Percentiles rank a stretch among this genome's conserved stretches.
These are phyloP conservation scores for Mortierella sp. DNA, from an alignment of 371 early-diverging fungal species.

Conservation along the genomic window DNA sequence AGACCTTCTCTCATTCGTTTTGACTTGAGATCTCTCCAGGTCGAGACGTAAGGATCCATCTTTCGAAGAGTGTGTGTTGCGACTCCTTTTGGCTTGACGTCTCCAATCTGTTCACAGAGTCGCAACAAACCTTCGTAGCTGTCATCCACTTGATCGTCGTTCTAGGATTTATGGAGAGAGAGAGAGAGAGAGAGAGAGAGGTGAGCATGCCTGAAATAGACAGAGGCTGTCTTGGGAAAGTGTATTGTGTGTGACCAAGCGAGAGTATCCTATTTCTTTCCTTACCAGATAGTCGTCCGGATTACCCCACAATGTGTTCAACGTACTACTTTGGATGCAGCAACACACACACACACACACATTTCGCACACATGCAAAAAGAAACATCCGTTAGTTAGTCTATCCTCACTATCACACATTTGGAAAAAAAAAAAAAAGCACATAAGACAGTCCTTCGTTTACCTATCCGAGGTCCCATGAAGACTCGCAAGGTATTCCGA, in stretches of 20 bases:
- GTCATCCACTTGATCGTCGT: slow-evolving; percentile 34
- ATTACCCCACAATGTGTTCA: slow-evolving; percentile 23
- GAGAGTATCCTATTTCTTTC: not conserved
- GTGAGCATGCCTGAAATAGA: not conserved
- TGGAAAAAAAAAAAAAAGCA: no score
- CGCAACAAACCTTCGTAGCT: slow-evolving; percentile 33
- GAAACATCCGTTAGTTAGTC: no score
- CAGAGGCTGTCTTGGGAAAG: not conserved
- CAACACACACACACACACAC: no score
- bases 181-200: not conserved
- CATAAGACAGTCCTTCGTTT: no score
- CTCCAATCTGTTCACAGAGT: slow-evolving; percentile 26
- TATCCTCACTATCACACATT: no score
- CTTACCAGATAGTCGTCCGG: slow-evolving; percentile 32
- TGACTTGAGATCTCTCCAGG: slow-evolving; percentile 5
- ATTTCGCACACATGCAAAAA: no score
- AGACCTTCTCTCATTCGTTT: no score
- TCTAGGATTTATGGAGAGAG: not conserved
- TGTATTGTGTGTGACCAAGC: not conserved
- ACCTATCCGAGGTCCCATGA: no score
- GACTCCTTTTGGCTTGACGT: slow-evolving; percentile 19
- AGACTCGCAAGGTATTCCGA: no score
- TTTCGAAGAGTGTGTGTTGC: not conserved
- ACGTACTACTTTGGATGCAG: not conserved
- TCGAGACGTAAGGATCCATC: slow-evolving; percentile 15